Conservation (phyloP, 2,329 filamentous ascomycete species). For the Hypoxylon sp. region DNA sequence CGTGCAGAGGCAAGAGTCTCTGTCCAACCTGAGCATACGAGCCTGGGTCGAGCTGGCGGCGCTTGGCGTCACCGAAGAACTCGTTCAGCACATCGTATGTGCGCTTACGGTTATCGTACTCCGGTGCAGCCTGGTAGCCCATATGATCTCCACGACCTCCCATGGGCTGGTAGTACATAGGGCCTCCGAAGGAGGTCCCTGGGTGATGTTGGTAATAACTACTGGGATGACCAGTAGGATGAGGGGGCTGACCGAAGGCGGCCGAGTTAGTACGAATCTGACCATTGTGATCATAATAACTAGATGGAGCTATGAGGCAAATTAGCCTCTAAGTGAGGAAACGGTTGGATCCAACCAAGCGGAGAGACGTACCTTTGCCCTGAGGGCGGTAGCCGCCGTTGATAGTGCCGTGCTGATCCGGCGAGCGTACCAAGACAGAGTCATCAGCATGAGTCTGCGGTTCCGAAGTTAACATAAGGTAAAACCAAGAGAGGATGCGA, state of each 20-base stretch:
- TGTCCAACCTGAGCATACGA: conserved; percentile 95
- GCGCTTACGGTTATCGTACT: conserved; percentile 82
- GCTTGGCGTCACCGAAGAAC: conserved; percentile 94
- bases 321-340: conserved; percentile 60
- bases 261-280: conserved; percentile 72
- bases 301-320: conserved; percentile 64
- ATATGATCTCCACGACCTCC: conserved; percentile 73
- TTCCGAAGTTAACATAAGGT: conserved; percentile 14
- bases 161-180: conserved; percentile 82
- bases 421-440: conserved; percentile 76
- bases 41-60: conserved; percentile 87
- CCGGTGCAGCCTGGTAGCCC: conserved; percentile 67
- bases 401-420: conserved; percentile 67
- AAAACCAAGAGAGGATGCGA: background rate
- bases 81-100: conserved; percentile 91
- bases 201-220: conserved; percentile 73
- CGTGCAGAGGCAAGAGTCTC: conserved; percentile 85
- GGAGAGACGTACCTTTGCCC: conserved; percentile 65
- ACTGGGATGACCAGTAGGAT: conserved; percentile 66
- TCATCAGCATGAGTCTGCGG: conserved; percentile 90
- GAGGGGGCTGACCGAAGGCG: conserved; percentile 65
- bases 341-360: conserved; percentile 46
- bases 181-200: conserved; percentile 72
- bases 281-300: conserved; percentile 76
- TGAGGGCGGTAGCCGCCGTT: conserved; percentile 67